Conservation (phyloP, 495 filamentous ascomycete species). For the Aspergillus ellipticus region DNA sequence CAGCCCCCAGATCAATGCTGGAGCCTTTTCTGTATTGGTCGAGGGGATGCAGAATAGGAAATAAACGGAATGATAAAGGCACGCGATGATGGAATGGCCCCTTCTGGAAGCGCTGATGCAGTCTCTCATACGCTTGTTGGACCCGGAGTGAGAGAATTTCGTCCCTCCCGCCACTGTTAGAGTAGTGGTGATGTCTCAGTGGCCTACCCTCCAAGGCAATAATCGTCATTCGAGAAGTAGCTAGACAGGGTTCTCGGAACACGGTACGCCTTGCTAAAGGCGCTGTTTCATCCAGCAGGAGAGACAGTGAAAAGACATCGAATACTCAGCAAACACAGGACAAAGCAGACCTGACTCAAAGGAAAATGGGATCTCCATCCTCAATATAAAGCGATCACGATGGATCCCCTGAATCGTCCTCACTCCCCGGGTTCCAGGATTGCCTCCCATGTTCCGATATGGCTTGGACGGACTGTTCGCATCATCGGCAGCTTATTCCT, state of each 20-base stretch:
- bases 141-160: not conserved
- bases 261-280: not conserved
- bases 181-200: conserved; percentile 8
- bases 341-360: not conserved
- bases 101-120: not conserved
- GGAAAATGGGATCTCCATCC: not conserved
- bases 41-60: too few species aligned
- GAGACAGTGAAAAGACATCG: not conserved
- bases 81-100: not conserved
- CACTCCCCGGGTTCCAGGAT: conserved; percentile 7
- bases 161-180: not conserved
- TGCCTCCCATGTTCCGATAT: conserved; percentile 4
- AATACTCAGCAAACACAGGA: not conserved
- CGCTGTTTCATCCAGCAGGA: conserved; percentile 1
- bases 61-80: not conserved
- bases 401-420: conserved; percentile 8
- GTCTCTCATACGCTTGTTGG: not conserved
- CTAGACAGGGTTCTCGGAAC: not conserved
- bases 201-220: not conserved
- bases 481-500: conserved; percentile 7
- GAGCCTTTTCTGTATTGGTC: not conserved
- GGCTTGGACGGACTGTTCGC: conserved; percentile 3
- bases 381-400: not conserved
- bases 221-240: not conserved
- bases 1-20: not conserved